Evolutionary conservation across 2,329 filamentous ascomycete species (phyloP).

Genomic region (Purpureocillium lavendulum): DNA sequence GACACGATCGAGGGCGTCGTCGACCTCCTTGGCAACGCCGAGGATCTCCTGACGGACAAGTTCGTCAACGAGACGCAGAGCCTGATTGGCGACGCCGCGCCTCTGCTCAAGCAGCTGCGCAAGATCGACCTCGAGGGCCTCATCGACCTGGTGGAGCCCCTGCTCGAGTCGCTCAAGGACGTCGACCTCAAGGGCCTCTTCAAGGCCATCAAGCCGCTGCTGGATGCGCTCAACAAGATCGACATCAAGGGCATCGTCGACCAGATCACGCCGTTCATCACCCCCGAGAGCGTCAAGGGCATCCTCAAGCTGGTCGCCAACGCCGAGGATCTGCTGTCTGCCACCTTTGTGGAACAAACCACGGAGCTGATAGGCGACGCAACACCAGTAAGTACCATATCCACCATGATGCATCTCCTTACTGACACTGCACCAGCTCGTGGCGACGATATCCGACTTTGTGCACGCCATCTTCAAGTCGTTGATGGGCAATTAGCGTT

Average conservation of each 20-base stretch:
- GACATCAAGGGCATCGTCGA: conserved; percentile 27
- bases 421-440: conserved; percentile 14
- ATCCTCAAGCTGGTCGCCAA: conserved; percentile 28
- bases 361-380: conserved; percentile 33
- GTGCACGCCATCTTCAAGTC: conserved; percentile 22
- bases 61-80: conserved; percentile 33
- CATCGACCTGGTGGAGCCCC: conserved; percentile 23
- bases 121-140: conserved; percentile 28
- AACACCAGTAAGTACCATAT: conserved; percentile 24
- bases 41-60: conserved; percentile 24
- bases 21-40: conserved; percentile 26
- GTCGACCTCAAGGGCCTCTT: conserved; percentile 26
- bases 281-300: conserved; percentile 26
- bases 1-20: conserved; percentile 24
- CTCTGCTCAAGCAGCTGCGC: conserved; percentile 24
- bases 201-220: conserved; percentile 24
- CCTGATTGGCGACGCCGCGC: conserved; percentile 26
- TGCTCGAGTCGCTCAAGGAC: conserved; percentile 24
- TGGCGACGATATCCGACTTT: conserved; percentile 22
- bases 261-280: conserved; percentile 29
- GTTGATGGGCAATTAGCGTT: conserved; percentile 8
- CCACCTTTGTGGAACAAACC: conserved; percentile 31
- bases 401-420: not conserved
- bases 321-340: conserved; percentile 26
- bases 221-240: conserved; percentile 27